Base-by-base conservation (phyloP, 2,329 filamentous ascomycete species). In the Zymoseptoria brevis region DNA sequence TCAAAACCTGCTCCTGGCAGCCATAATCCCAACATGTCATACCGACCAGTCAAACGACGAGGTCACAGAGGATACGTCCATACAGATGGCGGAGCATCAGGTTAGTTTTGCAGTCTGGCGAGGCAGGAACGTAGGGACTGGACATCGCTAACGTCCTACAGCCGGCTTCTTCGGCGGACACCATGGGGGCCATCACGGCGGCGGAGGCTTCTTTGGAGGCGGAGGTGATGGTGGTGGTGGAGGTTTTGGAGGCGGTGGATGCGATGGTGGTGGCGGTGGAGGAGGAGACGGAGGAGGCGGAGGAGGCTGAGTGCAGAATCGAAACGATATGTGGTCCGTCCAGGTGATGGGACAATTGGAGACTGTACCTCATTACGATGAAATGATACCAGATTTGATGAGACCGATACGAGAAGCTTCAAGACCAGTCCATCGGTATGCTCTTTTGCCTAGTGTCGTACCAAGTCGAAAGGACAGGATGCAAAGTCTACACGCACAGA, bases 161-260 rank as follows among this genome's bases (percentile, higher is more conserved):
- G 22, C 53, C 9, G 53, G 53, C n/a, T 54, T 54, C n/a, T 54
- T 54, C 13, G 26, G 53, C 41, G 53, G 53, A 54, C 35, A 45
- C 35, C 35, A 45, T 4, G 35, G 35, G 4, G 35, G 35, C 13
- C 35, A 45, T 45, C 13, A 45, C 16, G 35, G 11, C 35, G 35
- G 35, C 6, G 35, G 35, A 45, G 35, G 35, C 11, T 45, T 45
- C 13, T 45, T 45, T 7, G 35, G 35, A 13, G 35, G 35, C 2
- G 35, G 35, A 13, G 35, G 35, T 45, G 35, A 45, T 45, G 35
- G 35, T 45, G 35, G 13, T 16, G 35, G 35, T 13, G 35, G 35
- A 45, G 35, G 35, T 16, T 45, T 45, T 45, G 35, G 35, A 45
- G 35, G 35, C 35, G 35, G 35, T 3, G 35, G 35, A 7, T 45